Evolutionary conservation across 106 monocot genomes (phyloP).

Genomic region (Apostasia shenzhenica): DNA sequence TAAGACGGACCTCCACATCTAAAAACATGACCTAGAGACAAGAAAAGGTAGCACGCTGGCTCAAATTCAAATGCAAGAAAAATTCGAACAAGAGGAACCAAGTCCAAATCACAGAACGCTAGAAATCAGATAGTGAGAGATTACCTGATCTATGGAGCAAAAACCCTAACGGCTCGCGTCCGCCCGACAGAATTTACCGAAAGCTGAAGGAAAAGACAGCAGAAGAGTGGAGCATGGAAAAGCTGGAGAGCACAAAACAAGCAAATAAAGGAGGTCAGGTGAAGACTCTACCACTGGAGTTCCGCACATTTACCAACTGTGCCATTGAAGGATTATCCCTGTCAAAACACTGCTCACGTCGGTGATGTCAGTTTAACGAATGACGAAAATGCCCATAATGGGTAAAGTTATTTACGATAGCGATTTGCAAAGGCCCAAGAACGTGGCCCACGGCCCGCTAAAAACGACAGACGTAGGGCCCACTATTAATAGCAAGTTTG

Average conservation of each 20-base stretch:
- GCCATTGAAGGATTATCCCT: neutral
- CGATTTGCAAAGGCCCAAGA: too few species aligned
- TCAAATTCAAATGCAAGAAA: neutral
- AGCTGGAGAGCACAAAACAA: constrained; percentile 5
- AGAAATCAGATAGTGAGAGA: neutral
- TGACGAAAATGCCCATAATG: neutral
- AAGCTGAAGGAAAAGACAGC: neutral
- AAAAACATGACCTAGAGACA: neutral
- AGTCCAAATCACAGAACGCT: neutral
- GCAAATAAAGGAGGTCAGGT: too few species aligned
- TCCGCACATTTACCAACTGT: neutral
- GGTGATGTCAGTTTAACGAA: neutral
- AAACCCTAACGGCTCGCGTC: neutral
- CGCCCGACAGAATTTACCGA: neutral
- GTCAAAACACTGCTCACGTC: neutral
- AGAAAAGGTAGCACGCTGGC: neutral
- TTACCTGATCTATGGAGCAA: neutral
- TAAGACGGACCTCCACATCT: neutral
- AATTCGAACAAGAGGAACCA: neutral
- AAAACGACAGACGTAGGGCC: too few species aligned
- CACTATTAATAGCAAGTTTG: too few species aligned
- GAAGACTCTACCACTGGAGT: neutral
- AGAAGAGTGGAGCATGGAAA: neutral
- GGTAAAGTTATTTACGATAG: neutral
- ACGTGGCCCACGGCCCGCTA: too few species aligned